Base-by-base conservation (phyloP, 1,139 yeast genomes). In the Geotrichum cucujoidarum region DNA sequence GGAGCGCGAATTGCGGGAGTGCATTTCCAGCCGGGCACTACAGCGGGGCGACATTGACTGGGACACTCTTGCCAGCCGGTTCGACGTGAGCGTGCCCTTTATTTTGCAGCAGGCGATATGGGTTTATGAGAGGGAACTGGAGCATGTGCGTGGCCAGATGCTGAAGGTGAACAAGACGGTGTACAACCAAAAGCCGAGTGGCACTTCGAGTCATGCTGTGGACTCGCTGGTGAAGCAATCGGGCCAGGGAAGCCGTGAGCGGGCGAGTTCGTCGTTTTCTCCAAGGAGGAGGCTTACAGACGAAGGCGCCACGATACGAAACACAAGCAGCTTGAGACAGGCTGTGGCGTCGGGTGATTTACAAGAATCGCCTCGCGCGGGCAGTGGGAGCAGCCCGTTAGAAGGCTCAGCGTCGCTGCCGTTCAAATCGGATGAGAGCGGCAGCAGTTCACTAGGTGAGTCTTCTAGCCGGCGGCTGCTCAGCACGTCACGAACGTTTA, bases 21-120 rank as follows among this genome's bases (percentile, higher is more conserved):
- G 63, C 36, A 60, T 74, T 8, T 68, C 75, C 2, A 58, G 65
- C 31, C 49, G 67, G 21, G 44, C 50, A 5, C 60, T 61, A 41
- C 63, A 62, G 35, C 56, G 65, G 14, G 60, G 66, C 17, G 72
- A 70, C 21, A 65, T 73, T 10, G 68, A 72, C 47, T 74, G 78
- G 47, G 33, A 21, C 3, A n/a, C 25, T 18, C 25, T 43, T 33
- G 70, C 68, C 3, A 36, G 48, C 13, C 50, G 60, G 48, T 71
- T 72, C 47, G 57, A 61, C 10, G 76, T 70, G 2, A 62, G 74
- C 2, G 65, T 65, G 5, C 65, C 70, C 6, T 73, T 71, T 48
- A 59, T 73, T 2, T 66, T 72, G 21, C 75, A 72, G 53, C 75
- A 73, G 51, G 74, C 75, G 1, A 72, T 71, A 4, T 71, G 76